Conservation (phyloP, 2,329 filamentous ascomycete species). For the Phialocephala subalpina region DNA sequence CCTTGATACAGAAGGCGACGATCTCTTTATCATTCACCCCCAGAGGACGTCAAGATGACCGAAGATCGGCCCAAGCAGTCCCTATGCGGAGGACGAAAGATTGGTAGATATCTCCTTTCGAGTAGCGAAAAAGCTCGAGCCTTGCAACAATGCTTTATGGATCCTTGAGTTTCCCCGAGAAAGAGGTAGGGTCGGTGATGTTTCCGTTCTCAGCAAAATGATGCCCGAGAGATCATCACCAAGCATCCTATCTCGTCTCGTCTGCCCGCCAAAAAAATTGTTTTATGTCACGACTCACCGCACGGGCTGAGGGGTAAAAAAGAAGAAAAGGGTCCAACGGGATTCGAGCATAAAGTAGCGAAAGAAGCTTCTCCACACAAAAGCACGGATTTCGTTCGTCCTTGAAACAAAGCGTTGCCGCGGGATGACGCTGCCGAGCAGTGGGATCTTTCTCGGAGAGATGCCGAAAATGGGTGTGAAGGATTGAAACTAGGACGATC, state of each 20-base stretch:
- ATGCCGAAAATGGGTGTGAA: constrained; percentile 6
- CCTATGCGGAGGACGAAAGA: neutral
- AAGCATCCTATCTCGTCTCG: neutral
- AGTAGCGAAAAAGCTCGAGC: neutral
- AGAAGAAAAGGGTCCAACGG: neutral
- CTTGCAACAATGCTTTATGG: neutral
- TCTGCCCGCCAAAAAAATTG: neutral
- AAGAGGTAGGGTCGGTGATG: neutral
- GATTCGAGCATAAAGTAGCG: neutral
- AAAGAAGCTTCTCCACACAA: constrained; percentile 1
- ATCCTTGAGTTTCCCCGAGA: neutral
- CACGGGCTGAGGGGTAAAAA: constrained; percentile 6
- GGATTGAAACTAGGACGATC: constrained; percentile 10
- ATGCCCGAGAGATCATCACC: constrained; percentile 1
- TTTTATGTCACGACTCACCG: neutral
- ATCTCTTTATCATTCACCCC: neutral
- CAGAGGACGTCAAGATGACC: neutral
- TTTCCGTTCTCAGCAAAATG: neutral
- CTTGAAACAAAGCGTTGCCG: constrained; percentile 11
- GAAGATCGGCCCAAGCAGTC: neutral
- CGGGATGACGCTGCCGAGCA: constrained; percentile 13
- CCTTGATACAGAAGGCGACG: neutral
- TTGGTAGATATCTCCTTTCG: neutral
- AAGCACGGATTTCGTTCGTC: constrained; percentile 10
- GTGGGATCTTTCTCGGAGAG: constrained; percentile 8